Percentiles rank a stretch among this genome's conserved stretches.
Conservation (phyloP, 192 early-diverging fungal genomes). For the Gaertneriomyces sp. region DNA sequence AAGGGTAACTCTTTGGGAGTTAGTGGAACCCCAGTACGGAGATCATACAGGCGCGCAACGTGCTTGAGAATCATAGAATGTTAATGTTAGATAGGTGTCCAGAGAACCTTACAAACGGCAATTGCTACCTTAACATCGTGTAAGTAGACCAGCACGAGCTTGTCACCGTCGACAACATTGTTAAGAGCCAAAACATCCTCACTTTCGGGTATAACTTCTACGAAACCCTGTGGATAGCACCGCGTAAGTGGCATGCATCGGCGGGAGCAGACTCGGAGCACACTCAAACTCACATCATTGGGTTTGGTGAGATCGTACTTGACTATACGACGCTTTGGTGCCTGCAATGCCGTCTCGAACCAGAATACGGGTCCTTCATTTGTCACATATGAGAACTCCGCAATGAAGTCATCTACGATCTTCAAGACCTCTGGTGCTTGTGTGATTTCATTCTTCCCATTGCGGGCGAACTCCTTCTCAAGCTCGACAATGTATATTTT, state of each 20-base stretch:
- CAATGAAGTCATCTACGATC: slow-evolving; percentile 53
- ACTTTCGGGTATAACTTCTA: slow-evolving; percentile 56
- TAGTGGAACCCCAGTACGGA: slow-evolving; percentile 41
- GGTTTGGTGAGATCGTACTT: slow-evolving; percentile 58
- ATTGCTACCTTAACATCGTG: slow-evolving; percentile 55
- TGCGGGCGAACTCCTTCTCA: slow-evolving; percentile 40
- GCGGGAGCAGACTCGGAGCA: neutral
- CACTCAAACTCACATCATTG: slow-evolving; percentile 33
- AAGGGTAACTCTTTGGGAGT: slow-evolving; percentile 43
- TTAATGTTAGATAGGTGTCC: neutral
- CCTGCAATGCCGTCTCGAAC: slow-evolving; percentile 58
- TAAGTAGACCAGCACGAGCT: slow-evolving; percentile 58
- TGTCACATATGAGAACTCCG: slow-evolving; percentile 46
- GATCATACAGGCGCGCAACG: slow-evolving; percentile 40
- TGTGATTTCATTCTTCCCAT: slow-evolving; percentile 5
- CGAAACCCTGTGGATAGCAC: slow-evolving; percentile 40
- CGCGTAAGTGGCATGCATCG: neutral
- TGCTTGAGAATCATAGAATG: slow-evolving; percentile 8
- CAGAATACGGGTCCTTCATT: slow-evolving; percentile 60
- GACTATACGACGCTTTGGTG: slow-evolving; percentile 59
- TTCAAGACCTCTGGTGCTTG: slow-evolving; percentile 7
- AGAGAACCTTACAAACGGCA: neutral
- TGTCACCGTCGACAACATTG: slow-evolving; percentile 49
- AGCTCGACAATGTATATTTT: slow-evolving; percentile 33
- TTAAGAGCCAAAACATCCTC: slow-evolving; percentile 45